Base-by-base conservation (phyloP, 2,329 filamentous ascomycete species). In the Hyphodiscus sp. region DNA sequence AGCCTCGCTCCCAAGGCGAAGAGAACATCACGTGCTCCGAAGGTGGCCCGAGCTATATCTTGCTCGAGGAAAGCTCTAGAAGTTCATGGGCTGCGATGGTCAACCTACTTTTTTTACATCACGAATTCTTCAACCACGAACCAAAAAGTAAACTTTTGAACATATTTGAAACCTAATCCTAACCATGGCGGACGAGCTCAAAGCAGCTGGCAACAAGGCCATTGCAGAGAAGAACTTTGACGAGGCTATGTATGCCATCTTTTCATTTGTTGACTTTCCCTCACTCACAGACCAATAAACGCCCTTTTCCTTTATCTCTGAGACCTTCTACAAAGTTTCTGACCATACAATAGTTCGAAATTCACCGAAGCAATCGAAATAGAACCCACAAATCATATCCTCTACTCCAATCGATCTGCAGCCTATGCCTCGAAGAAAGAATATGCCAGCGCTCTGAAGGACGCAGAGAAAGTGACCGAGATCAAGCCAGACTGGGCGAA, bases 401-500 rank as follows among this genome's bases (percentile, higher is more conserved):
- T 99, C 54, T 99, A 92, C 80, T 97, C 91, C 68, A 99, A 99
- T 76, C 86, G 94, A 63, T 97, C 94, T 29, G 94, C 83, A 53
- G 83, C 83, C 45, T 82, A 95, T 68, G 89, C 92, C 45, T 96
- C 94, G 50, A 87, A 96, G 73, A 89, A 85, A 71, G 83, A 97
- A 55, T 99, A 88, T 78, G 77, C 87, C 59, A 81, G 86, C 62
- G 94, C 94, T 19, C 76, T 97, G 23, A 79, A 87, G 59, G 94
- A 99, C 78, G 94, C 94, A 54, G 86, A 86, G 68, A 96, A 96
- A 80, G 94, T 90, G 2, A 95, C 87, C 52, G 83, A 95, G 73
- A 77, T 99, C 71, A 97, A 99, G 79, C 87, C 92, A 13, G 94
- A 97, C 77, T 99, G 94, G 94, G 85, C 90, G 56, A 97, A 97